phyloP scores from a whole-genome alignment of 2,329 filamentous ascomycete species.

The Diplodia sapinea region DNA sequence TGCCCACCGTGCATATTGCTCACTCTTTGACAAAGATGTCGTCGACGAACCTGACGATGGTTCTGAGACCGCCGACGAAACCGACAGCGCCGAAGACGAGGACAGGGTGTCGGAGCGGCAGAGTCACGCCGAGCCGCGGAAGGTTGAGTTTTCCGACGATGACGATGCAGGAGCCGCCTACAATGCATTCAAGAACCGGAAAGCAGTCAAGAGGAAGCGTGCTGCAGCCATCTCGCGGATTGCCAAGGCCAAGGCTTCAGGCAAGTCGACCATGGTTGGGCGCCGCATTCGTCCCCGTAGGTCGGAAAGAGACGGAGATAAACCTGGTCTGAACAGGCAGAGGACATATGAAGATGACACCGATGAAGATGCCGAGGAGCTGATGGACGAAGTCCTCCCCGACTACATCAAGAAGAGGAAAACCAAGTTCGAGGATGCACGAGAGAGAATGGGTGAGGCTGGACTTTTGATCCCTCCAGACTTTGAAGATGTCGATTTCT shows the following conservation, averaged over 20 bases:
- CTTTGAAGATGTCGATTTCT: slow-evolving; percentile 77
- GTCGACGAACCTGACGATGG: not conserved
- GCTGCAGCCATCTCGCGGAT: slow-evolving; percentile 50
- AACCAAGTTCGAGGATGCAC: slow-evolving; percentile 69
- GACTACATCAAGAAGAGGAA: slow-evolving; percentile 75
- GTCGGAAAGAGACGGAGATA: not conserved
- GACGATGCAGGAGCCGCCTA: slow-evolving; percentile 64
- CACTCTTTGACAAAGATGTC: slow-evolving; percentile 1
- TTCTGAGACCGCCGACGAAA: slow-evolving; percentile 9
- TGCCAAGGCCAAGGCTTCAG: slow-evolving; percentile 50
- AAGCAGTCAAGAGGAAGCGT: slow-evolving; percentile 60
- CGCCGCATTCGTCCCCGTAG: slow-evolving; percentile 39
- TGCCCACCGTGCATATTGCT: not conserved
- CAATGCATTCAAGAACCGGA: slow-evolving; percentile 67
- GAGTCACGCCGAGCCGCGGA: not conserved
- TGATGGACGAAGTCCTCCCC: slow-evolving; percentile 67
- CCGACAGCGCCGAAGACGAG: slow-evolving; percentile 11
- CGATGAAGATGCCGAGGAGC: slow-evolving; percentile 52
- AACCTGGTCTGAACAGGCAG: slow-evolving; percentile 23
- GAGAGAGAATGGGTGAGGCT: slow-evolving; percentile 65
- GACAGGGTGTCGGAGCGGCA: not conserved
- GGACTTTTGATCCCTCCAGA: slow-evolving; percentile 79
- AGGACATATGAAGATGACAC: slow-evolving; percentile 38
- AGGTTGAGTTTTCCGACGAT: slow-evolving; percentile 53
- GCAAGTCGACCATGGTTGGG: slow-evolving; percentile 49